Percentiles rank a stretch among this genome's conserved stretches.
These are phyloP conservation scores for Claviceps sp. DNA, from an alignment of 2,329 filamentous ascomycete genomes.

Conservation along the genomic window DNA sequence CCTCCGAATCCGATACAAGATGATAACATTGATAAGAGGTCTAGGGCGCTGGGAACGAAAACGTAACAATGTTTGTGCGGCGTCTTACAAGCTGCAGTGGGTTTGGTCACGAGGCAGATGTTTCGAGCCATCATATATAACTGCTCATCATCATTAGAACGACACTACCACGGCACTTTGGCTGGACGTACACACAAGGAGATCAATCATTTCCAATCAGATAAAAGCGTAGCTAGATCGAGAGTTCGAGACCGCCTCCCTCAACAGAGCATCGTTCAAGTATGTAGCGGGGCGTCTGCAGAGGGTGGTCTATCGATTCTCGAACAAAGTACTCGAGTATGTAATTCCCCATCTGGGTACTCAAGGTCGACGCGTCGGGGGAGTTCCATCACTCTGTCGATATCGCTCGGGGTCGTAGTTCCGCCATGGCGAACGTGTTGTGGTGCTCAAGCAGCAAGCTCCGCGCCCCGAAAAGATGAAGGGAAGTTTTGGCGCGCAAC, in stretches of 20 bases:
- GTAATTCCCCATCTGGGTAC: conserved; percentile 5
- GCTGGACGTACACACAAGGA: conserved; percentile 1
- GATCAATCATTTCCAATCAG: conserved; percentile 4
- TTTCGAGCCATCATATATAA: neutral
- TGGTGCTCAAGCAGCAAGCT: too few species aligned
- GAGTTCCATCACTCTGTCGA: neutral
- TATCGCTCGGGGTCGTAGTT: neutral
- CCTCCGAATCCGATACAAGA: conserved; percentile 1
- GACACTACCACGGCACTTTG: neutral
- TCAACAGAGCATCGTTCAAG: conserved; percentile 3
- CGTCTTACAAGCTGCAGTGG: conserved; percentile 3
- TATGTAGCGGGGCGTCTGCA: conserved; percentile 4
- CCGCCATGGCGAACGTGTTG: too few species aligned
- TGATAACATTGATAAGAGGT: too few species aligned
- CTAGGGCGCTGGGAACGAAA: conserved; percentile 2
- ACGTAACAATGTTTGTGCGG: conserved; percentile 1
- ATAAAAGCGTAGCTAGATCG: neutral
- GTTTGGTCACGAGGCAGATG: neutral
- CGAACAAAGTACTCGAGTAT: conserved; percentile 4
- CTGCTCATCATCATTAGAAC: neutral
- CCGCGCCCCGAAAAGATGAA: too few species aligned
- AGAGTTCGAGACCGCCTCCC: neutral
- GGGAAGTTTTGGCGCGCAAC: too few species aligned
- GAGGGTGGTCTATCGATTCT: conserved; percentile 1
- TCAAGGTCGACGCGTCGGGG: neutral